These are phyloP conservation scores for Phytophthora fragariae DNA, from an alignment of 352 stramenopile species.

Conservation along the genomic window DNA sequence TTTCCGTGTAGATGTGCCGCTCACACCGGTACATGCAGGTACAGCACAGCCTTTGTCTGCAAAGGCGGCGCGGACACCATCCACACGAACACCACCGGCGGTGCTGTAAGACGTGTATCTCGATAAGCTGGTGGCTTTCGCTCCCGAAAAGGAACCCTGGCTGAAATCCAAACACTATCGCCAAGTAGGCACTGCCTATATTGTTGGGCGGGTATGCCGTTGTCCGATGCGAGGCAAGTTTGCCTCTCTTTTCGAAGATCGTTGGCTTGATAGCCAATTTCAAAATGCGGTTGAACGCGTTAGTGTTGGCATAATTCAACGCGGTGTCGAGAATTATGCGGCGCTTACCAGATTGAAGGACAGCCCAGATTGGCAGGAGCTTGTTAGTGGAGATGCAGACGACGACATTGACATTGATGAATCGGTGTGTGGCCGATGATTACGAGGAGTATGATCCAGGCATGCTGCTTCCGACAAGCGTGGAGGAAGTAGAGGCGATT, in stretches of 20 bases:
- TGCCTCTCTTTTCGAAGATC: too few species aligned
- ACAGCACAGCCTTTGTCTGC: too few species aligned
- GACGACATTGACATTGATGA: neutral
- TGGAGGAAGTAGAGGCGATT: neutral
- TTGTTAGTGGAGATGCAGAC: too few species aligned
- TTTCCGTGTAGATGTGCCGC: too few species aligned
- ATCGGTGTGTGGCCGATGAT: neutral
- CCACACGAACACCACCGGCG: neutral
- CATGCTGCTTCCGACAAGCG: neutral
- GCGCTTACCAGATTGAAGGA: too few species aligned
- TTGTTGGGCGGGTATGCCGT: conserved; percentile 2
- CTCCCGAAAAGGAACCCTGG: conserved; percentile 9
- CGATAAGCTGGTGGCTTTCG: conserved; percentile 9
- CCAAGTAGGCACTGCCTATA: conserved; percentile 5
- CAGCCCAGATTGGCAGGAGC: too few species aligned
- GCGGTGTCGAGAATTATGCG: too few species aligned
- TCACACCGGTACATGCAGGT: too few species aligned
- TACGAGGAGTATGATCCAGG: neutral
- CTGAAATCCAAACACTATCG: conserved; percentile 13
- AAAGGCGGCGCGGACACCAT: neutral
- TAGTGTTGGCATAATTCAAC: too few species aligned
- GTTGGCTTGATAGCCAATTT: too few species aligned
- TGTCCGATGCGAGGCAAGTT: too few species aligned
- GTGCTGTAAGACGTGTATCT: conserved; percentile 12
- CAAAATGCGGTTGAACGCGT: too few species aligned